Evolutionary conservation across 2,329 filamentous ascomycete genomes (phyloP).

Genomic region (Alternaria novae-zelandiae): DNA sequence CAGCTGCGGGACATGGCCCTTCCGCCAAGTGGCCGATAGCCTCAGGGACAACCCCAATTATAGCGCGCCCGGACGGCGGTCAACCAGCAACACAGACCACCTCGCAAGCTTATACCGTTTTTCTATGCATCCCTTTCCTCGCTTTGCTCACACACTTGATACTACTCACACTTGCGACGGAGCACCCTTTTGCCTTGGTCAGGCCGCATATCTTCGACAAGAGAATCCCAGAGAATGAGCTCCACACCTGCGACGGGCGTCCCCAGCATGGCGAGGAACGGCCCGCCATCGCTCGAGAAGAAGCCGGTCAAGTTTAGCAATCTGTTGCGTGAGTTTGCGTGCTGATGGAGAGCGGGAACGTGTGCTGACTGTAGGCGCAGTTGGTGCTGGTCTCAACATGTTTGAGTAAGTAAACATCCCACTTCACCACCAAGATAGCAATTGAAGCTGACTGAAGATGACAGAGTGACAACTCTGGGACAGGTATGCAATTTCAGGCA

Average conservation of each 20-base stretch:
- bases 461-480: conserved; percentile 70
- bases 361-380: conserved; percentile 48
- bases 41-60: conserved; percentile 20
- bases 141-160: conserved; percentile 21
- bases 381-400: conserved; percentile 92
- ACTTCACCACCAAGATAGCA: conserved; percentile 1
- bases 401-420: conserved; percentile 70
- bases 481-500: conserved; percentile 55
- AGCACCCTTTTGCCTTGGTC: conserved; percentile 96
- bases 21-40: conserved; percentile 12
- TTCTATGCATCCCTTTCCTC: conserved; percentile 19
- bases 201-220: conserved; percentile 71
- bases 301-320: conserved; percentile 99
- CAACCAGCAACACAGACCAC: conserved; percentile 32
- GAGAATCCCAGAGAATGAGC: conserved; percentile 60
- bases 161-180: conserved; percentile 66
- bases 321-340: conserved; percentile 70
- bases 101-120: conserved; percentile 24
- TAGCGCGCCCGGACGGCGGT: conserved; percentile 21
- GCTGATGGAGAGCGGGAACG: background rate
- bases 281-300: conserved; percentile 78
- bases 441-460: conserved; percentile 17
- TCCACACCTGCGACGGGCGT: conserved; percentile 54
- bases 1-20: conserved; percentile 2
- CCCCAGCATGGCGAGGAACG: conserved; percentile 47